These are phyloP conservation scores for Metschnikowia henanensis DNA, from an alignment of 805 yeast genomes.

Conservation along the genomic window DNA sequence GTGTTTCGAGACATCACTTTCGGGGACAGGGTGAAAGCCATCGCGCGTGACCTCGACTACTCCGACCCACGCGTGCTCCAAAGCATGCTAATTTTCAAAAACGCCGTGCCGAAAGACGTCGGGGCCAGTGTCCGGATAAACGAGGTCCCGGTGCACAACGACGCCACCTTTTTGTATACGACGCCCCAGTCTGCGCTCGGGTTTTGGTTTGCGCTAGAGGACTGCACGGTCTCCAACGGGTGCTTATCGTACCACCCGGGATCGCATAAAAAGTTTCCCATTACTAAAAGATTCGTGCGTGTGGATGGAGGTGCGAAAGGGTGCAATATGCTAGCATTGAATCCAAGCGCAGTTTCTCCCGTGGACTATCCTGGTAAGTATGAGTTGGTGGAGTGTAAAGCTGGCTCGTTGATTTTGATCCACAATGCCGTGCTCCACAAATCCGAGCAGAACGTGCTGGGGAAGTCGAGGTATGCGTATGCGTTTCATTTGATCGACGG, in stretches of 20 bases:
- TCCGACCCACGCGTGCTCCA: constrained; percentile 72
- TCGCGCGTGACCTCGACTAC: constrained; percentile 53
- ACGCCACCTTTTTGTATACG: constrained; percentile 71
- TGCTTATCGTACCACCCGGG: constrained; percentile 72
- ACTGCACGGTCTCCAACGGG: constrained; percentile 66
- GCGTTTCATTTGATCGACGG: constrained; percentile 84
- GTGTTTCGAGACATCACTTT: constrained; percentile 53
- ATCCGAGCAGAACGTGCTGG: constrained; percentile 58
- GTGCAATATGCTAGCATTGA: constrained; percentile 53
- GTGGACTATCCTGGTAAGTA: constrained; percentile 43
- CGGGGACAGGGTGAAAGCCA: constrained; percentile 46
- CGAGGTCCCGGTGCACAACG: constrained; percentile 77
- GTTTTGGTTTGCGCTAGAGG: constrained; percentile 80
- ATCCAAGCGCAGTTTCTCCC: constrained; percentile 17
- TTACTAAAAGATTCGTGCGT: constrained; percentile 64
- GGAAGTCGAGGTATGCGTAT: constrained; percentile 66
- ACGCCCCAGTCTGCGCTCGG: constrained; percentile 73
- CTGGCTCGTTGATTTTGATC: constrained; percentile 70
- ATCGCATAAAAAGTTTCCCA: constrained; percentile 57
- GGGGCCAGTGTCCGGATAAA: constrained; percentile 33
- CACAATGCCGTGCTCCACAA: constrained; percentile 73
- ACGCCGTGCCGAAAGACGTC: constrained; percentile 40
- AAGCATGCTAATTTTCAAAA: constrained; percentile 78
- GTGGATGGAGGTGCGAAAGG: constrained; percentile 49
- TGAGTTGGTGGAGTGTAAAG: constrained; percentile 57